Conservation (phyloP, 768 basidiomycete species). For the Coprinellus aureogranulatus region DNA sequence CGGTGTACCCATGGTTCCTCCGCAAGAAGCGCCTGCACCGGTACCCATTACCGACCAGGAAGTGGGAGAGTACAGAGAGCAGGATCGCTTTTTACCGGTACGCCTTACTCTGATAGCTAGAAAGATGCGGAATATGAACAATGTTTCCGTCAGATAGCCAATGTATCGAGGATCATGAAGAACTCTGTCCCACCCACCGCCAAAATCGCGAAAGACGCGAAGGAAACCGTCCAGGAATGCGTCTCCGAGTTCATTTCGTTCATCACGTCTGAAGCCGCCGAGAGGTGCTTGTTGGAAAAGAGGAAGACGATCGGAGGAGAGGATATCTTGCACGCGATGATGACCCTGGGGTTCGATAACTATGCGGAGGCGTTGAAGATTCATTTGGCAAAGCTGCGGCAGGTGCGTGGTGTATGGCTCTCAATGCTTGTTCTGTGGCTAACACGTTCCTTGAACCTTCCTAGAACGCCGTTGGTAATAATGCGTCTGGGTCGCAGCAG, state of each 20-base stretch:
- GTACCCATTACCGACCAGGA: slow-evolving; percentile 84
- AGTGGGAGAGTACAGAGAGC: slow-evolving; percentile 91
- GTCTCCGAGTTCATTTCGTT: slow-evolving; percentile 98
- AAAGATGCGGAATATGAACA: too few species aligned
- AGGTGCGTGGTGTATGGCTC: slow-evolving; percentile 48
- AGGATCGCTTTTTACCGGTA: slow-evolving; percentile 93
- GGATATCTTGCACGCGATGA: slow-evolving; percentile 95
- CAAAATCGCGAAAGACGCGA: slow-evolving; percentile 97
- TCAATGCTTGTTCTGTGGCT: too few species aligned
- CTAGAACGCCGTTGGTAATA: too few species aligned
- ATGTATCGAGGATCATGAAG: slow-evolving; percentile 98
- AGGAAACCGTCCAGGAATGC: slow-evolving; percentile 98
- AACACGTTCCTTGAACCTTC: too few species aligned
- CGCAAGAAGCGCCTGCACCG: slow-evolving; percentile 24
- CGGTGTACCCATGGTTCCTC: background rate
- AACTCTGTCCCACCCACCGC: slow-evolving; percentile 82
- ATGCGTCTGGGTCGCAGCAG: too few species aligned
- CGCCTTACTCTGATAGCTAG: slow-evolving; percentile 22
- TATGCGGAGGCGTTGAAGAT: slow-evolving; percentile 92
- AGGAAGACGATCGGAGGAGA: slow-evolving; percentile 98
- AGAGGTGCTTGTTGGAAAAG: slow-evolving; percentile 92
- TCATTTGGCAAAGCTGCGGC: slow-evolving; percentile 84
- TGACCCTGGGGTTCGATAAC: slow-evolving; percentile 88
- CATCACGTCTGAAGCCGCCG: slow-evolving; percentile 95
- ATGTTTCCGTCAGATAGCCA: slow-evolving; percentile 86